A percentile compares a stretch with the other conserved stretches of the same genome.
Conservation (phyloP, 1,284 basidiomycete species). For the Trametes polyzona region DNA sequence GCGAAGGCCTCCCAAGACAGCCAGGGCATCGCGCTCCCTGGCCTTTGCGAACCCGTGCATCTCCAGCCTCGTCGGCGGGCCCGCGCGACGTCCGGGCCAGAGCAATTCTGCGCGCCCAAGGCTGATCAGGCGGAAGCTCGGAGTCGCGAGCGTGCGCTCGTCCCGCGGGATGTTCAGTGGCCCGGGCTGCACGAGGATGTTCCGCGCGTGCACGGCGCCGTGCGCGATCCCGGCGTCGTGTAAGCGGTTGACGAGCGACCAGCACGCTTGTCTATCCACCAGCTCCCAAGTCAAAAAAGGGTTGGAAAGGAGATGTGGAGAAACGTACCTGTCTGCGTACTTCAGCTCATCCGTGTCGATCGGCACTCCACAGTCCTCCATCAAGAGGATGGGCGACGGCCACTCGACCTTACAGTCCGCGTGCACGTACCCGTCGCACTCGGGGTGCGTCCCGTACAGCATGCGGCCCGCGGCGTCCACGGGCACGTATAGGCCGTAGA, state of each 20-base stretch:
- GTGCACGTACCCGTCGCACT: constrained; percentile 15
- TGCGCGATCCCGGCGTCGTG: constrained; percentile 47
- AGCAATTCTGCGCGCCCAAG: constrained; percentile 43
- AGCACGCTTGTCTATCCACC: constrained; percentile 42
- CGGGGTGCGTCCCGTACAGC: constrained; percentile 3
- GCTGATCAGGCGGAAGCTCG: constrained; percentile 55
- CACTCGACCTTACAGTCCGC: constrained; percentile 27
- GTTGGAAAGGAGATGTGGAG: background rate
- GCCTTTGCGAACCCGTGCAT: background rate
- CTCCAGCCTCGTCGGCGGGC: constrained; percentile 1
- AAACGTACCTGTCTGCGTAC: constrained; percentile 38
- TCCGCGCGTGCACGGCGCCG: constrained; percentile 45
- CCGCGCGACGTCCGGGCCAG: background rate
- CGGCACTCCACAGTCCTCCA: constrained; percentile 52
- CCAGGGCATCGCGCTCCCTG: constrained; percentile 7
- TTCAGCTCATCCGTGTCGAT: constrained; percentile 36
- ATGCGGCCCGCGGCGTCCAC: constrained; percentile 4
- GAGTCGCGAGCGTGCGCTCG: constrained; percentile 28
- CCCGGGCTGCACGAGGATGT: constrained; percentile 51
- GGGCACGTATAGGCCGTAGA: constrained; percentile 55
- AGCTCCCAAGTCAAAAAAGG: background rate
- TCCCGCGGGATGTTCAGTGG: constrained; percentile 42
- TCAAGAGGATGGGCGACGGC: constrained; percentile 48
- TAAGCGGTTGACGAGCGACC: constrained; percentile 45
- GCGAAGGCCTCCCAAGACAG: too few relatives aligned